Evolutionary conservation across 2,329 filamentous ascomycete species (phyloP).

Genomic region (Teratosphaeriaceae sp.): DNA sequence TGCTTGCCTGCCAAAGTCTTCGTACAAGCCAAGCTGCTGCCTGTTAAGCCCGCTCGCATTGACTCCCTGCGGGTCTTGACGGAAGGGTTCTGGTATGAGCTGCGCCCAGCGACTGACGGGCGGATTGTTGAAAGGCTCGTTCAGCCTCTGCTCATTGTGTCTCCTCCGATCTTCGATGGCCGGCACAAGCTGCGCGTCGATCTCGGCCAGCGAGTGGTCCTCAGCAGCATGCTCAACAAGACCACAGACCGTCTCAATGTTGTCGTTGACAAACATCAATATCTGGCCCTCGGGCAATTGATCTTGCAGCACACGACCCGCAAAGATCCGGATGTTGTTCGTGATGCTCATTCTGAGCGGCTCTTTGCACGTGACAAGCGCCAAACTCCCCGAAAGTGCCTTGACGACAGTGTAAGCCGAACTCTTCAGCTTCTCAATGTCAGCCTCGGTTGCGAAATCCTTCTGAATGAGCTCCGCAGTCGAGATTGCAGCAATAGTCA

Average conservation of each 20-base stretch:
- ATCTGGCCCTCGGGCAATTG: conserved; percentile 91
- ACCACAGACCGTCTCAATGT: conserved; percentile 84
- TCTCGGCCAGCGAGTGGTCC: conserved; percentile 85
- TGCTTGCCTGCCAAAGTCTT: conserved; percentile 86
- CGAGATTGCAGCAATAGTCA: conserved; percentile 95
- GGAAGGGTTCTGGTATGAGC: conserved; percentile 90
- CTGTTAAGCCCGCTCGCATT: conserved; percentile 55
- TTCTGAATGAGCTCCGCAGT: conserved; percentile 94
- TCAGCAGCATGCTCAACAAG: conserved; percentile 96
- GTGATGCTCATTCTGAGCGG: conserved; percentile 93
- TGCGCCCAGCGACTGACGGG: conserved; percentile 82
- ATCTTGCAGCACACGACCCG: conserved; percentile 52
- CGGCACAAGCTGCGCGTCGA: conserved; percentile 83
- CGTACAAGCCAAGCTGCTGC: conserved; percentile 92
- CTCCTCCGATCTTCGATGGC: conserved; percentile 72
- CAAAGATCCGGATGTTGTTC: conserved; percentile 89
- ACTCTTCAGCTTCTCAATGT: conserved; percentile 77
- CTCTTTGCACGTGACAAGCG: conserved; percentile 97
- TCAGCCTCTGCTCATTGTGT: conserved; percentile 67
- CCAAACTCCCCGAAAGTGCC: conserved; percentile 85
- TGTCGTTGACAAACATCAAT: conserved; percentile 98
- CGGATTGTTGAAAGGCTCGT: conserved; percentile 73
- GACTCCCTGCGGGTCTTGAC: conserved; percentile 66
- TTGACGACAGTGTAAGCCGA: conserved; percentile 93
- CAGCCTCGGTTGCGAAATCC: conserved; percentile 88